Conservation (phyloP, 805 yeast genomes). For the Kuraishia capsulata region DNA sequence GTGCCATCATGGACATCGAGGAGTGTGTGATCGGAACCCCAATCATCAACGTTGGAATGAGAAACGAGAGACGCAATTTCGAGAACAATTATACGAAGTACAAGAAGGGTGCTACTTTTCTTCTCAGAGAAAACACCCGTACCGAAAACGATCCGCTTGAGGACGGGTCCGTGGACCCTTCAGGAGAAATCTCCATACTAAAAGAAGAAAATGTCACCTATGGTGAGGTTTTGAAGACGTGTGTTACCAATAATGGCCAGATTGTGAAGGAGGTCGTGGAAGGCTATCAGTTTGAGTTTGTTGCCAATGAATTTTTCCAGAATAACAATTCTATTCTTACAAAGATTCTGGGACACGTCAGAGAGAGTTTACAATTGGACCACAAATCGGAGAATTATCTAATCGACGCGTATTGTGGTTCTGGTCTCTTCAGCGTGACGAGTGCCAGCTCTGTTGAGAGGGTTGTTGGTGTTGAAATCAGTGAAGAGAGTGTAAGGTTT, state of each 20-base stretch:
- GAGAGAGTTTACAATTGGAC: conserved; percentile 49
- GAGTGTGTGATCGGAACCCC: conserved; percentile 87
- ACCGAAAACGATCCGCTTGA: conserved; percentile 24
- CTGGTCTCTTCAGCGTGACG: conserved; percentile 86
- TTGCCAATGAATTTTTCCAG: conserved; percentile 95
- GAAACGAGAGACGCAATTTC: conserved; percentile 54
- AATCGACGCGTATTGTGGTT: conserved; percentile 95
- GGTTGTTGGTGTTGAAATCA: conserved; percentile 90
- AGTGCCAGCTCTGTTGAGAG: conserved; percentile 73
- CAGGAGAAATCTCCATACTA: conserved; percentile 9
- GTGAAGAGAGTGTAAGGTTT: conserved; percentile 83
- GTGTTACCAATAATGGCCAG: conserved; percentile 71
- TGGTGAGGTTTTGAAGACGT: conserved; percentile 42
- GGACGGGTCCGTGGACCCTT: conserved; percentile 37
- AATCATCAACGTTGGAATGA: conserved; percentile 66
- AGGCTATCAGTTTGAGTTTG: conserved; percentile 74
- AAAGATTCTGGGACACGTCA: conserved; percentile 71
- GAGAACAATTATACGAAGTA: conserved; percentile 34
- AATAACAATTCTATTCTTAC: conserved; percentile 91
- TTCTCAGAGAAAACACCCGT: conserved; percentile 71
- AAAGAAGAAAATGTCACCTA: conserved; percentile 6
- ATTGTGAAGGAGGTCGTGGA: conserved; percentile 70
- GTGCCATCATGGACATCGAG: conserved; percentile 88
- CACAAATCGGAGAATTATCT: conserved; percentile 33
- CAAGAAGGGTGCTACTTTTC: conserved; percentile 78